Conservation (phyloP, 2,329 filamentous ascomycete genomes). For the Sporothrix protearum region DNA sequence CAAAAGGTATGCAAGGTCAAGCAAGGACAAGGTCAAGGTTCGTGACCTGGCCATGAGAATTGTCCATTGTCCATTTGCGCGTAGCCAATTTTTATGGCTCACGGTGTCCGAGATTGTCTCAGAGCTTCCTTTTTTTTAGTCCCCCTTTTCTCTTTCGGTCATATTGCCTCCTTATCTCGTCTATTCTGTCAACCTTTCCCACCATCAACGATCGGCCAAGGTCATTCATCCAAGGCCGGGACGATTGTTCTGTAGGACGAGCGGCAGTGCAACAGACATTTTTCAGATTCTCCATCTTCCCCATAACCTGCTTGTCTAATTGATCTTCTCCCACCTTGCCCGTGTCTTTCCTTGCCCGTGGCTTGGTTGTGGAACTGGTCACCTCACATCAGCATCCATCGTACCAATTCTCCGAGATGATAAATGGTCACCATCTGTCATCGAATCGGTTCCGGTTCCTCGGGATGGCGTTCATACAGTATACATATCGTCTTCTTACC, state of each 20-base stretch:
- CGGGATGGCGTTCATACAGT: neutral
- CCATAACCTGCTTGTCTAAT: neutral
- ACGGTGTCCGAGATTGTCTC: neutral
- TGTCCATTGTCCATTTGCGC: too few relatives aligned
- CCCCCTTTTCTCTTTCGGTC: neutral
- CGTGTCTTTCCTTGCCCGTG: neutral
- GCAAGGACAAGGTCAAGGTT: neutral
- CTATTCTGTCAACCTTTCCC: neutral
- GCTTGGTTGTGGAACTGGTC: neutral
- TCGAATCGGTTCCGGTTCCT: neutral
- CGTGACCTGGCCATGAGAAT: neutral
- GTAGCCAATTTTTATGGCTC: neutral
- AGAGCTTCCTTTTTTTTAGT: neutral
- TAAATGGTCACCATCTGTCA: neutral
- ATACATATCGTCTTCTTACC: neutral
- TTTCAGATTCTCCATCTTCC: neutral
- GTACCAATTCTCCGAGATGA: neutral
- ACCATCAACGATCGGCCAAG: neutral
- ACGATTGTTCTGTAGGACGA: conserved; percentile 6
- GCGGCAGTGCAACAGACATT: neutral
- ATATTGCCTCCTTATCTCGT: neutral
- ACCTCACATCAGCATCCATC: too few relatives aligned
- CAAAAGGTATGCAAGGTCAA: conserved; percentile 54
- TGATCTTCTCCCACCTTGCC: neutral
- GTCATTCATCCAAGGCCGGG: neutral